These are phyloP conservation scores for Artomyces pyxidatus DNA, from an alignment of 768 basidiomycete species.

Conservation along the genomic window DNA sequence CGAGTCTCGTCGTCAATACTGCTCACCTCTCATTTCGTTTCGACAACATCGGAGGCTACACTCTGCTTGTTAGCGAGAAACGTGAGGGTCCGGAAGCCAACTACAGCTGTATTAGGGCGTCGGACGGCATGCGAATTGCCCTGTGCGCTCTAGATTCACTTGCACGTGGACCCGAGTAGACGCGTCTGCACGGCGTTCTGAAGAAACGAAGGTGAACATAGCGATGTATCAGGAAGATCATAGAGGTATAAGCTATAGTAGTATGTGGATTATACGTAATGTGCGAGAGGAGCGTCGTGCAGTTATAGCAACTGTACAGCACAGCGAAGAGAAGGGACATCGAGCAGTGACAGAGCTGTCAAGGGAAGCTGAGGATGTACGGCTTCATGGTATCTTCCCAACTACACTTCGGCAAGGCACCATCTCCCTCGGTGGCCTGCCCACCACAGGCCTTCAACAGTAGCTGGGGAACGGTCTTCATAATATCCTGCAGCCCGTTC, in stretches of 20 bases:
- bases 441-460: conserved; percentile 39
- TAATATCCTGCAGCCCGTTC: conserved; percentile 23
- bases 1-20: too few relatives aligned
- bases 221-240: not conserved
- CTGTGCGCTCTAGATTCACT: too few relatives aligned
- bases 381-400: conserved; percentile 56
- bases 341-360: conserved; percentile 15
- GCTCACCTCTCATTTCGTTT: too few relatives aligned
- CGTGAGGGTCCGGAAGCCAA: too few relatives aligned
- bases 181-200: too few relatives aligned
- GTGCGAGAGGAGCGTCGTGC: too few relatives aligned
- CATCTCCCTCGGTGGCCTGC: conserved; percentile 21
- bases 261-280: not conserved
- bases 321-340: not conserved
- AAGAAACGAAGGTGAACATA: too few relatives aligned
- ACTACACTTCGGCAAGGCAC: conserved; percentile 40
- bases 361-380: conserved; percentile 60
- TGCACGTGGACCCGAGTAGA: too few relatives aligned
- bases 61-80: too few relatives aligned
- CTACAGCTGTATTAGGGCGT: too few relatives aligned
- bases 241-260: not conserved
- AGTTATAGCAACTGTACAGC: not conserved
- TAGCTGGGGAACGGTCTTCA: conserved; percentile 24
- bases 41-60: too few relatives aligned
- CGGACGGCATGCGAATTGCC: too few relatives aligned